These are phyloP conservation scores for Talaromyces sp. DNA, from an alignment of 2,329 filamentous ascomycete species.

Conservation along the genomic window DNA sequence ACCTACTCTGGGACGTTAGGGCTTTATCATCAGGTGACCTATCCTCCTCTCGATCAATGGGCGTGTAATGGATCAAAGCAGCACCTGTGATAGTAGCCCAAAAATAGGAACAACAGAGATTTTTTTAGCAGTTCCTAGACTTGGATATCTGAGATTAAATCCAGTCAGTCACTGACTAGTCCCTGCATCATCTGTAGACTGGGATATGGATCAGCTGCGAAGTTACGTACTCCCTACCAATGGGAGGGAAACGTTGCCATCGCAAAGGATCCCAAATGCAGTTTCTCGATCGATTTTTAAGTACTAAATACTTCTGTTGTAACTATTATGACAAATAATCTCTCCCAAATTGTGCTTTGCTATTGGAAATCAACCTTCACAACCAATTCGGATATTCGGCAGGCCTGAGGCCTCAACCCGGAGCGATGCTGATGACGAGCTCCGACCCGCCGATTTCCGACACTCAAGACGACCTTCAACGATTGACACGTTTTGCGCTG, in stretches of 20 bases:
- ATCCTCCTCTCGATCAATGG: too few species aligned
- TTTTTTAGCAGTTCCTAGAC: too few species aligned
- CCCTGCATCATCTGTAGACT: neutral
- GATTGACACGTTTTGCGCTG: neutral
- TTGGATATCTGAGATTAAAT: too few species aligned
- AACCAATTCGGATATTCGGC: neutral
- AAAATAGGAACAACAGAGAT: neutral
- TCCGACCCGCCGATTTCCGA: neutral
- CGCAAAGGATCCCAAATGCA: neutral
- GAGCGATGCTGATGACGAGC: neutral
- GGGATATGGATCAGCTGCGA: neutral
- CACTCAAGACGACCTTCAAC: neutral
- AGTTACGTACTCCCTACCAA: neutral
- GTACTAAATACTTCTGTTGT: neutral
- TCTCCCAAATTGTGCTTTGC: neutral
- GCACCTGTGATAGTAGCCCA: neutral
- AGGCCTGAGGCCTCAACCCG: neutral
- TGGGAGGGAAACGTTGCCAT: neutral
- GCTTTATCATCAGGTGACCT: too few species aligned
- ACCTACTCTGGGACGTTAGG: too few species aligned
- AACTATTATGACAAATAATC: neutral
- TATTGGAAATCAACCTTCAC: neutral
- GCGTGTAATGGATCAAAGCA: too few species aligned
- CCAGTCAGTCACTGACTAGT: too few species aligned
- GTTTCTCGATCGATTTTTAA: neutral